phyloP scores from a whole-genome alignment of 495 filamentous ascomycete species.

The Trichoderma reesei region DNA sequence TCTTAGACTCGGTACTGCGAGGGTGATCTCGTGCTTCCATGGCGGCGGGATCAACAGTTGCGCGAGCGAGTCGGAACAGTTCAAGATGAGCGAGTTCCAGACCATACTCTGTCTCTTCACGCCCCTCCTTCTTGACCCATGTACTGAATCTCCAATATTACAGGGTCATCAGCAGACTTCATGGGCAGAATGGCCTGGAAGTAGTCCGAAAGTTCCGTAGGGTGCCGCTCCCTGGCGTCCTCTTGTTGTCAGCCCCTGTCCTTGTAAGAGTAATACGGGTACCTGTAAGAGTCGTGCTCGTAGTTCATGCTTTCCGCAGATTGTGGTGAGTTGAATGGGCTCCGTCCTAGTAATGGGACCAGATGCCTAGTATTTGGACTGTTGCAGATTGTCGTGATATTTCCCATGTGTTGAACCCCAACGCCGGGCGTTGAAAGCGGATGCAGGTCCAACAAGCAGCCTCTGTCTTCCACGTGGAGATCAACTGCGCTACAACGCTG shows the following conservation, averaged over 20 bases:
- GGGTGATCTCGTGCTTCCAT: background rate
- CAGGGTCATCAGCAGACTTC: conserved; percentile 3
- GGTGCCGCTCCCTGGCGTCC: background rate
- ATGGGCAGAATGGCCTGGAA: background rate
- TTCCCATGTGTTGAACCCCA: too few species aligned
- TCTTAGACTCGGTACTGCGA: background rate
- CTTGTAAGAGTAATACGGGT: background rate
- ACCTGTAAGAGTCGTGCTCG: too few species aligned
- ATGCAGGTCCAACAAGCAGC: background rate
- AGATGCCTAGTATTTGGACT: too few species aligned
- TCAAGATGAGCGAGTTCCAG: background rate
- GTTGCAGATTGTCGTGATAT: too few species aligned
- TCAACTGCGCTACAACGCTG: background rate
- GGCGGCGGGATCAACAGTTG: background rate
- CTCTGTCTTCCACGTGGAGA: background rate
- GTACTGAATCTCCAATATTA: background rate
- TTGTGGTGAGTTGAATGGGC: too few species aligned
- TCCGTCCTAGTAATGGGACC: too few species aligned
- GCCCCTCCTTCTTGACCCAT: background rate
- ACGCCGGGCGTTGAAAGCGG: too few species aligned
- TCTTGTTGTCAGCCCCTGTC: background rate
- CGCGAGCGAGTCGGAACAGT: background rate
- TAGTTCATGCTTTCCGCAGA: too few species aligned
- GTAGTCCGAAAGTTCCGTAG: background rate
- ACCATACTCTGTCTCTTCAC: background rate